These are phyloP conservation scores for Hanseniaspora nectarophila DNA, from an alignment of 805 yeast species.

Conservation along the genomic window DNA sequence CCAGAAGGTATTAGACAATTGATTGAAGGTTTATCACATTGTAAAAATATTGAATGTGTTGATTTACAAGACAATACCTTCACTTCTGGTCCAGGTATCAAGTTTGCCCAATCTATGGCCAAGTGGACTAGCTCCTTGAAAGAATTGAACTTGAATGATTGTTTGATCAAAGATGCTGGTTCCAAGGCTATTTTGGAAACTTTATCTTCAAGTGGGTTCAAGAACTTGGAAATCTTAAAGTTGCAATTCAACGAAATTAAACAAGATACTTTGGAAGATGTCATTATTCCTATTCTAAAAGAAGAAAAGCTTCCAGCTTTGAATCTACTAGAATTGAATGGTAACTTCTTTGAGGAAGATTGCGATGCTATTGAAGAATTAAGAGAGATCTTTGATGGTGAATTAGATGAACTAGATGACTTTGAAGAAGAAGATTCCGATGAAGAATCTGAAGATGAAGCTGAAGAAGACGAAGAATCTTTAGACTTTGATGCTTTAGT, in stretches of 20 bases:
- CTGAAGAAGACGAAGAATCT: slow-evolving; percentile 36
- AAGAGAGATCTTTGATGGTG: slow-evolving; percentile 59
- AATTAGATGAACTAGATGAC: slow-evolving; percentile 86
- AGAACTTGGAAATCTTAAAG: slow-evolving; percentile 45
- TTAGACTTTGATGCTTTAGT: slow-evolving; percentile 35
- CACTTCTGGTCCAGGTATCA: slow-evolving; percentile 53
- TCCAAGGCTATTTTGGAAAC: slow-evolving; percentile 44
- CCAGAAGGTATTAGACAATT: slow-evolving; percentile 80
- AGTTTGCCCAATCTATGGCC: slow-evolving; percentile 49
- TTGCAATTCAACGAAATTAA: slow-evolving; percentile 85
- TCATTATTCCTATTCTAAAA: slow-evolving; percentile 40
- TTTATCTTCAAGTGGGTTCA: slow-evolving; percentile 32
- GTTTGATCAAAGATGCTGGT: slow-evolving; percentile 72
- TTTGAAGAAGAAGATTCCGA: slow-evolving; percentile 69
- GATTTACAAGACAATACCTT: slow-evolving; percentile 95
- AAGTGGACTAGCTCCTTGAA: slow-evolving; percentile 51
- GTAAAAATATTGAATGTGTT: slow-evolving; percentile 49
- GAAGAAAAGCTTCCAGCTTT: slow-evolving; percentile 46
- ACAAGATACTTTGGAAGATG: slow-evolving; percentile 45
- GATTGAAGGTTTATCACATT: slow-evolving; percentile 54
- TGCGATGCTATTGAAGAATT: slow-evolving; percentile 54
- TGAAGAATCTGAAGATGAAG: slow-evolving; percentile 40
- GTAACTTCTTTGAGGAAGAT: slow-evolving; percentile 87
- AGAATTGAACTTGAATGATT: slow-evolving; percentile 81
- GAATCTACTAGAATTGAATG: slow-evolving; percentile 69